Evolutionary conservation across 2,329 filamentous ascomycete genomes (phyloP), one percentile per base, ranked within the genome.

Genomic region (Coniochaeta sp.): DNA sequence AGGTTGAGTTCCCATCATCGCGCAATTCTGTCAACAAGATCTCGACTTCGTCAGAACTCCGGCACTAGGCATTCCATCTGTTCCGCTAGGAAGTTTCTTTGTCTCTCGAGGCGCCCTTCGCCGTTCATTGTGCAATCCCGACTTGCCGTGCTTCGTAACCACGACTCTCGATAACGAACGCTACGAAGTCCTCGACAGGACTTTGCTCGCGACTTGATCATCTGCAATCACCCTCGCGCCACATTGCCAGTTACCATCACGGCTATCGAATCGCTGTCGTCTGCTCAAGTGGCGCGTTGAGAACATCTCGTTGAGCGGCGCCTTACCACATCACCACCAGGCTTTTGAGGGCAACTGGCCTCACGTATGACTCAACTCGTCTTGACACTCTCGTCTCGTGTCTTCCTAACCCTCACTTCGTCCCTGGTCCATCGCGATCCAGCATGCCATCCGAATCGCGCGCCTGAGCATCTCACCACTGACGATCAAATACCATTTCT

Each of bases 391-490:
- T 60, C 40, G 61, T 62, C 61, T 34, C 58, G 43, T 38, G 19
- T 43, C 61, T 62, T 57, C 34, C 58, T 59, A 44, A 43, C 62
- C 61, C 64, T 65, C 64, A 64, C 77, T 73, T 78, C 73, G 69
- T 70, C 33, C 12, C 9, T 14, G 16, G 31, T 36, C 31, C 31
- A 66, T 69, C 73, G 73, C 75, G 77, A 80, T 78, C 76, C 81
- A 82, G 82, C 80, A 86, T 86, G 83, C 80, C 76, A 76, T 74
- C 78, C 79, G 77, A 74, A 78, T 74, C 73, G 72, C 74, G 73
- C 73, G 78, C 72, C 74, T 84, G 82, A 80, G 73, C 68, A 72
- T 69, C 69, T 70, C 68, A 72, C 74, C 67, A 69, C 68, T 70
- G 69, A 70, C 70, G 66, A 67, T 69, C 63, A 67, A 66, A 63